Conservation (phyloP, 1,284 basidiomycete species). For the Termitomyces sp. region DNA sequence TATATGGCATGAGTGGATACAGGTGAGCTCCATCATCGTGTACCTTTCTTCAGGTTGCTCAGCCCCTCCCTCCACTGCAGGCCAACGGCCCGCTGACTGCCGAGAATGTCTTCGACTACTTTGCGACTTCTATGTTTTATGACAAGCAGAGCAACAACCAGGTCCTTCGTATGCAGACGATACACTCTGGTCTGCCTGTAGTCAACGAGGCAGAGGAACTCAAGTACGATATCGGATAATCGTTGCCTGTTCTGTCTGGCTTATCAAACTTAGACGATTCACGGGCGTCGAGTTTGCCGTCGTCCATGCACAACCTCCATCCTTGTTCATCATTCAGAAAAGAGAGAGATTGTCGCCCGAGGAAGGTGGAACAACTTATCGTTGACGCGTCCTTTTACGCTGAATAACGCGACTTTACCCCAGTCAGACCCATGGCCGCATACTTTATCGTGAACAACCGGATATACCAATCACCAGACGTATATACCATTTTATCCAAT, state of each 20-base stretch:
- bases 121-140: slow-evolving; percentile 82
- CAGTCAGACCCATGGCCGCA: slow-evolving; percentile 69
- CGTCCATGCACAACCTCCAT: slow-evolving; percentile 71
- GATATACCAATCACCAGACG: slow-evolving; percentile 81
- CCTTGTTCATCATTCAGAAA: slow-evolving; percentile 83
- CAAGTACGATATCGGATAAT: slow-evolving; percentile 42
- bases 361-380: slow-evolving; percentile 50
- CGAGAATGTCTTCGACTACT: slow-evolving; percentile 82
- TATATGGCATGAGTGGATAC: slow-evolving; percentile 85
- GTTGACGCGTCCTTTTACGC: slow-evolving; percentile 2
- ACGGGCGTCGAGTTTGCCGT: slow-evolving; percentile 80
- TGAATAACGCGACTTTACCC: slow-evolving; percentile 11
- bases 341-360: slow-evolving; percentile 74
- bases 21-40: too few relatives aligned
- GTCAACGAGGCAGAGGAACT: slow-evolving; percentile 76
- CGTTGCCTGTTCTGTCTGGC: background rate
- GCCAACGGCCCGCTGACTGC: slow-evolving; percentile 70
- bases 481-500: slow-evolving; percentile 78
- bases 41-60: too few relatives aligned
- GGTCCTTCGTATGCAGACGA: slow-evolving; percentile 83
- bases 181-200: slow-evolving; percentile 67
- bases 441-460: slow-evolving; percentile 84
- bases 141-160: slow-evolving; percentile 89
- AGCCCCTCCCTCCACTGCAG: slow-evolving; percentile 38
- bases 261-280: slow-evolving; percentile 54